These are phyloP conservation scores for Haematococcus lacustris DNA, from an alignment of 139 green algal species.

Conservation along the genomic window DNA sequence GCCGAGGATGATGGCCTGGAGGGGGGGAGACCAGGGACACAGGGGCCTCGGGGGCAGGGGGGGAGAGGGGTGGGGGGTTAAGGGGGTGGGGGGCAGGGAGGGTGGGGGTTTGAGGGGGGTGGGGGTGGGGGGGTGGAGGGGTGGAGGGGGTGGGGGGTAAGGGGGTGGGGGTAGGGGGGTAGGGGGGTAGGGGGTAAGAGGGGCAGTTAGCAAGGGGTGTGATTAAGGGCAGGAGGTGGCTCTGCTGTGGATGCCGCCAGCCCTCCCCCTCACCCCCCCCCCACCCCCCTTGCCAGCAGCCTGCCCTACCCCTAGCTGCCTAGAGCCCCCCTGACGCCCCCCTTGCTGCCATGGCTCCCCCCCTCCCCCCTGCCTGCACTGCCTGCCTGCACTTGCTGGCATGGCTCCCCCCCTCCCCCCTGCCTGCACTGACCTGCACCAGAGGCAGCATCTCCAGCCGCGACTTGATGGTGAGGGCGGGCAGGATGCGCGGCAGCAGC, in stretches of 20 bases:
- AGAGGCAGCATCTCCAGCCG: conserved; percentile 26
- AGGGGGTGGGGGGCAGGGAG: no score
- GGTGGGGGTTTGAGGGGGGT: no score
- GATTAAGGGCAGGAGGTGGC: no score
- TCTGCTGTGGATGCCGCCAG: neutral
- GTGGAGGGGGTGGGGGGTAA: no score
- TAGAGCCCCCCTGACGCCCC: no score
- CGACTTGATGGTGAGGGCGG: conserved; percentile 25
- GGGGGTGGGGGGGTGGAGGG: no score
- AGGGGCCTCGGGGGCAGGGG: no score
- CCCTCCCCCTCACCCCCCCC: neutral
- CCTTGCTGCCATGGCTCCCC: neutral
- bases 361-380: neutral
- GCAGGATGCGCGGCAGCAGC: conserved; percentile 23
- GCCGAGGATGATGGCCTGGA: conserved; percentile 9
- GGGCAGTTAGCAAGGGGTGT: neutral
- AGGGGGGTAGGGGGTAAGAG: neutral
- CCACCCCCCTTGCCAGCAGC: neutral
- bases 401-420: neutral
- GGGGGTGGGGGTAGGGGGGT: no score
- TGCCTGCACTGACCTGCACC: conserved; percentile 19
- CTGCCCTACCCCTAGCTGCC: no score
- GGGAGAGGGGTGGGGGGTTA: no score
- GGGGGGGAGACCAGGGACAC: neutral
- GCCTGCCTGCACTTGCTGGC: no score